These are phyloP conservation scores for Fomitopsis schrenkii DNA, from an alignment of 1,284 basidiomycete species.

Conservation along the genomic window DNA sequence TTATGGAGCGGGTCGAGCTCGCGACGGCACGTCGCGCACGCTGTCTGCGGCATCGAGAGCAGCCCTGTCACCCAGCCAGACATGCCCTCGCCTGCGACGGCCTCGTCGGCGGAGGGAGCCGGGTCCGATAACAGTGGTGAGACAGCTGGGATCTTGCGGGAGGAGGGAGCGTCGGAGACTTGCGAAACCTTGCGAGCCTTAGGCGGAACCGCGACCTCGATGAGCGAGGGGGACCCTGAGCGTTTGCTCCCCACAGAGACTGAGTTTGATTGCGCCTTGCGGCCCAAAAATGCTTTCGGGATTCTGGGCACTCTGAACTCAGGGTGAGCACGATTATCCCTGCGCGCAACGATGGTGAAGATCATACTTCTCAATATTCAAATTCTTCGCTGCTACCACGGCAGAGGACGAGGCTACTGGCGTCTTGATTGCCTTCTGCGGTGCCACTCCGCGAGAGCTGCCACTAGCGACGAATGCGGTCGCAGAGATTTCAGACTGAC, in stretches of 20 bases:
- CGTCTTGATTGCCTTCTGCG: too few species aligned
- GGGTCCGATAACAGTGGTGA: background rate
- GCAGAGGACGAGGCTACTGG: too few species aligned
- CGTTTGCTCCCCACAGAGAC: background rate
- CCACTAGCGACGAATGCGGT: too few species aligned
- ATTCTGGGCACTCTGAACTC: background rate
- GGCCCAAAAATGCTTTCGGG: background rate
- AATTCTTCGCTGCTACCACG: too few species aligned
- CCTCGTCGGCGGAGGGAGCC: background rate
- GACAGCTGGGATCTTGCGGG: background rate
- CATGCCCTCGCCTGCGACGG: background rate
- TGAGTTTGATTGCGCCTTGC: background rate
- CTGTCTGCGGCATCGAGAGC: background rate
- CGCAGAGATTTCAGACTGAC: too few species aligned
- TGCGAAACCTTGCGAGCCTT: background rate
- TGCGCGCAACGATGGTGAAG: too few species aligned
- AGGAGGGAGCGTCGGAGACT: background rate
- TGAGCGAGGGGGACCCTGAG: background rate
- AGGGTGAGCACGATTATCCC: background rate
- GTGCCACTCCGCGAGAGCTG: too few species aligned
- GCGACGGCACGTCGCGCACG: background rate
- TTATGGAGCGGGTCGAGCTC: background rate
- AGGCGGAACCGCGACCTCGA: too few species aligned
- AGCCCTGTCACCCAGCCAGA: background rate
- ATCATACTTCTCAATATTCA: too few species aligned